A percentile compares a stretch with the other conserved stretches of the same genome.
These are phyloP conservation scores for Somion occarium DNA, from an alignment of 1,284 basidiomycete species.

Conservation along the genomic window DNA sequence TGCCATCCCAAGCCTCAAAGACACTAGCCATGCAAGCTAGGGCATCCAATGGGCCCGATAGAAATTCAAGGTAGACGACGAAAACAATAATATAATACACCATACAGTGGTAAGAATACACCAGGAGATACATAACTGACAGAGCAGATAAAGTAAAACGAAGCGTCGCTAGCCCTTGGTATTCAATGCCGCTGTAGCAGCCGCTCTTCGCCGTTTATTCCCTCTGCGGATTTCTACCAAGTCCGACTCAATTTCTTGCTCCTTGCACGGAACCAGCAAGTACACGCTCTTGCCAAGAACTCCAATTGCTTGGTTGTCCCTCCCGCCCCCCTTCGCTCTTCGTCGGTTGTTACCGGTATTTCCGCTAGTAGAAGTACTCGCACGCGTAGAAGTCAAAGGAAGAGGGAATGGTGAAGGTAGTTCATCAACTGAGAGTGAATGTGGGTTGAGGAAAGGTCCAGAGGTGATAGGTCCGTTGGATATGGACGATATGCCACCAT, in stretches of 20 bases:
- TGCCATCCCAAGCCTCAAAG: not conserved
- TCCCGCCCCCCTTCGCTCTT: constrained; percentile 53
- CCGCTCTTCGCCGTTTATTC: constrained; percentile 61
- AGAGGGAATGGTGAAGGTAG: constrained; percentile 78
- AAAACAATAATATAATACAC: not conserved
- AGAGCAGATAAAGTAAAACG: not conserved
- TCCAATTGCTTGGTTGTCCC: constrained; percentile 42
- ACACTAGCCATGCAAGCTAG: not conserved
- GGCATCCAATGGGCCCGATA: not conserved
- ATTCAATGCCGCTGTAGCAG: constrained; percentile 24
- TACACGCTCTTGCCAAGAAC: constrained; percentile 63
- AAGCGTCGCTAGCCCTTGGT: not conserved
- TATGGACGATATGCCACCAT: constrained; percentile 31
- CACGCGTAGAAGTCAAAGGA: constrained; percentile 48
- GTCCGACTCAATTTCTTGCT: constrained; percentile 66
- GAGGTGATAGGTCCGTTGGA: constrained; percentile 51
- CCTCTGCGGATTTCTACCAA: constrained; percentile 70
- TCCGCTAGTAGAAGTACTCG: constrained; percentile 31
- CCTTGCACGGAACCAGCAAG: constrained; percentile 51
- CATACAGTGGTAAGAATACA: not conserved
- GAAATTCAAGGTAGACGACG: not conserved
- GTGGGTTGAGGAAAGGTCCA: constrained; percentile 68
- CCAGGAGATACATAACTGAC: too few relatives aligned
- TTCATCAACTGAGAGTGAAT: constrained; percentile 77
- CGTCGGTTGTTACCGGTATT: constrained; percentile 36